Evolutionary conservation across 2,329 filamentous ascomycete genomes (phyloP).

Genomic region (Cladosporium sp.): DNA sequence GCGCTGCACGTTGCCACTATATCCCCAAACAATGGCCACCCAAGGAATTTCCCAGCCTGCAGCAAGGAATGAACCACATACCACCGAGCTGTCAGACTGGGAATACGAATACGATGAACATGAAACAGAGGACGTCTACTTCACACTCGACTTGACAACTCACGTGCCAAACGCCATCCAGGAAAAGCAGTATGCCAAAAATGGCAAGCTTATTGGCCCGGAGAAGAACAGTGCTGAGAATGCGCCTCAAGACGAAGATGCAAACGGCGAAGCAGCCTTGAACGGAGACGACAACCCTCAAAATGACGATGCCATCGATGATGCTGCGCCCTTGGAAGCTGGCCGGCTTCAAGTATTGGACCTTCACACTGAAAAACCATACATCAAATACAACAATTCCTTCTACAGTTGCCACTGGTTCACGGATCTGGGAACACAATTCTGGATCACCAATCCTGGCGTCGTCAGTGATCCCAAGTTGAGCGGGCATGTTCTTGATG

Average conservation of each 20-base stretch:
- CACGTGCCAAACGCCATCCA: constrained; percentile 36
- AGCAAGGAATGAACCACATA: constrained; percentile 17
- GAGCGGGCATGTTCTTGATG: constrained; percentile 61
- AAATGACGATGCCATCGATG: background rate
- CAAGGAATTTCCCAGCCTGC: background rate
- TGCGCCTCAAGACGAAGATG: background rate
- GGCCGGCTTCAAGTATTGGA: constrained; percentile 73
- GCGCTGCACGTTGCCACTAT: background rate
- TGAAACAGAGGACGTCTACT: constrained; percentile 60
- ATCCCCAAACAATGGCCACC: background rate
- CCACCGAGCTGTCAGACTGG: constrained; percentile 50
- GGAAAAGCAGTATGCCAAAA: constrained; percentile 13
- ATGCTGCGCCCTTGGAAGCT: constrained; percentile 33
- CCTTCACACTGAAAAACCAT: constrained; percentile 71
- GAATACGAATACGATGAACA: constrained; percentile 62
- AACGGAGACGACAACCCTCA: background rate
- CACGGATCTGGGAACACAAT: constrained; percentile 78
- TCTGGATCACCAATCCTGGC: constrained; percentile 54
- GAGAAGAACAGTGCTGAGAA: background rate
- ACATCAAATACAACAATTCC: constrained; percentile 76
- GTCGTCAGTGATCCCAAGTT: constrained; percentile 48
- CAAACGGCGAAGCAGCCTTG: background rate
- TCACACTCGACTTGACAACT: constrained; percentile 59
- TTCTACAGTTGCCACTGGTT: constrained; percentile 81
- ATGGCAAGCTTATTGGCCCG: constrained; percentile 14